Base-by-base conservation (phyloP, 2,329 filamentous ascomycete genomes). In the Colletotrichum theobromicola region DNA sequence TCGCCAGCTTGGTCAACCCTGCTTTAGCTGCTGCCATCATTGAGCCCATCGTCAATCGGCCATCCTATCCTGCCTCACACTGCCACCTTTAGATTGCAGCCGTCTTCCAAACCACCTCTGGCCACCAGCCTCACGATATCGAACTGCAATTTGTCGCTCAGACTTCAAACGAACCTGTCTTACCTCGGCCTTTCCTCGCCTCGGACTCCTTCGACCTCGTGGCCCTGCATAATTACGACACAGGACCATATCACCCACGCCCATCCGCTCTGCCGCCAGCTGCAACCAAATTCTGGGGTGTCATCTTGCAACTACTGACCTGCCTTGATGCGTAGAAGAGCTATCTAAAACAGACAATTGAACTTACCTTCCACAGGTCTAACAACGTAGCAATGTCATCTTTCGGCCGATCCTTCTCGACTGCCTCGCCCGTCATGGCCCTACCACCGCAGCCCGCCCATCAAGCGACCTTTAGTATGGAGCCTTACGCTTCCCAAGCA, bases 351-450 rank as follows among this genome's bases (percentile, higher is more conserved):
- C 74, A 76, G 70, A 35, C 60, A 42, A 76, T 68, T 79, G 69
- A 75, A 79, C 77, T 80, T 76, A 82, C 79, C 77, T 79, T 78
- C 77, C 76, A 76, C 78, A 72, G 66, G 71, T 75, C 79, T 81
- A 77, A 77, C 79, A 76, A 68, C 68, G 74, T 77, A 78, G 78
- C 69, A 53, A 88, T 88, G 87, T 82, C 86, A 68, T 85, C 84
- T 76, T 88, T 86, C 79, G 81, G 84, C 78, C 82, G 84, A 76
- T 82, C 83, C 76, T 86, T 81, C 77, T 80, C 82, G 62, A 79
- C 83, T 74, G 83, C 85, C 71, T 87, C 87, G 77, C 88, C 87
- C 65, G 84, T 88, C 77, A 83, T 89, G 66, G 81, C 81, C 75
- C 82, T 85, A 74, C 77, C 81, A 74, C 81, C 82, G 34, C 83